Percentiles rank a stretch among this genome's conserved stretches.
Evolutionary conservation across 2,329 filamentous ascomycete genomes (phyloP).

Genomic region (Fusarium sterilihyphosum): DNA sequence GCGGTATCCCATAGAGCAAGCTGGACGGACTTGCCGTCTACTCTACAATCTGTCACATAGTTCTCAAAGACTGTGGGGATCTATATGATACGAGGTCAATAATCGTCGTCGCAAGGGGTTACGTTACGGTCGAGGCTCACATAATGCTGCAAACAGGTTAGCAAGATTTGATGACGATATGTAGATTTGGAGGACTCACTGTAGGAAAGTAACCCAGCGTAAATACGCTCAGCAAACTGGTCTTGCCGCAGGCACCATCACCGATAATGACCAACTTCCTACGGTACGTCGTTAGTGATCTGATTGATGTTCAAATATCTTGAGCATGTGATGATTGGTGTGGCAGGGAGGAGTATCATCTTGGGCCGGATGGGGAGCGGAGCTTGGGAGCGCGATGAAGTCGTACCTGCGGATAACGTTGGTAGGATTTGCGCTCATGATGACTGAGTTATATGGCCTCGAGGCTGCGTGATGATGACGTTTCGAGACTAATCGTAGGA

Average conservation of each 20-base stretch:
- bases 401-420: slow-evolving; percentile 75
- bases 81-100: slow-evolving; percentile 49
- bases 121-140: slow-evolving; percentile 52
- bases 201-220: slow-evolving; percentile 98
- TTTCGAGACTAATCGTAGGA: slow-evolving; percentile 18
- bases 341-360: neutral
- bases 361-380: neutral
- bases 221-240: slow-evolving; percentile 95
- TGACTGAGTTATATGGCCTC: slow-evolving; percentile 34
- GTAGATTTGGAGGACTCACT: slow-evolving; percentile 65
- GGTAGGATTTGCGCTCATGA: slow-evolving; percentile 58
- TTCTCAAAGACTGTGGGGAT: slow-evolving; percentile 99
- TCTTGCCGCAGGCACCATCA: slow-evolving; percentile 98
- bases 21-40: slow-evolving; percentile 98
- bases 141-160: slow-evolving; percentile 62
- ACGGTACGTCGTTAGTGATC: slow-evolving; percentile 31
- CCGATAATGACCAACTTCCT: slow-evolving; percentile 98
- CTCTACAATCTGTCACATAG: slow-evolving; percentile 98
- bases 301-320: neutral
- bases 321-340: neutral
- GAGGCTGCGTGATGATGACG: slow-evolving; percentile 14
- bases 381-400: slow-evolving; percentile 20
- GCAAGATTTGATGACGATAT: slow-evolving; percentile 31
- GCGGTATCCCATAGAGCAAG: slow-evolving; percentile 99
- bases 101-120: slow-evolving; percentile 13